phyloP scores from a whole-genome alignment of 306 rosid species.

The Vigna unguiculata region DNA sequence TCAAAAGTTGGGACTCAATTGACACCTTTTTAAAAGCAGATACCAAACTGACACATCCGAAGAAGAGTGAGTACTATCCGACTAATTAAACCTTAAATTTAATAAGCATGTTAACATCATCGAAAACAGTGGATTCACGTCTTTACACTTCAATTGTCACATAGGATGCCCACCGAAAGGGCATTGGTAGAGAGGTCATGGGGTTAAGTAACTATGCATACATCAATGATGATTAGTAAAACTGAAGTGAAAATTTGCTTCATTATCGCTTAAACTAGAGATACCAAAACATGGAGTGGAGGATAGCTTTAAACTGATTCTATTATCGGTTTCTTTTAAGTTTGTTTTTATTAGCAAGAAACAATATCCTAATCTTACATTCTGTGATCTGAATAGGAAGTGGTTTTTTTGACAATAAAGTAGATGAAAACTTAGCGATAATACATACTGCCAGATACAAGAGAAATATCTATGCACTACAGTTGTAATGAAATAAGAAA shows the following conservation, averaged over 20 bases:
- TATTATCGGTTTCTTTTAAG: neutral
- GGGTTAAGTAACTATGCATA: neutral
- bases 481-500: constrained; percentile 14
- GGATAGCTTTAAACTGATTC: constrained; percentile 11
- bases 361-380: neutral
- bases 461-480: constrained; percentile 7
- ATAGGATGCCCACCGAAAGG: constrained; percentile 12
- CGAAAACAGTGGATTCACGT: neutral
- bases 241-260: constrained; percentile 9
- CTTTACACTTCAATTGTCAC: constrained; percentile 13
- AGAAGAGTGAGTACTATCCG: too few relatives aligned
- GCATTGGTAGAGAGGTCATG: neutral
- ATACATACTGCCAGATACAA: constrained; percentile 15
- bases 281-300: constrained; percentile 9
- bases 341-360: constrained; percentile 4
- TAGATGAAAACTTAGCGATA: neutral
- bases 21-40: too few relatives aligned
- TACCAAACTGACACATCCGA: too few relatives aligned
- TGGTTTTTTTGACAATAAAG: constrained; percentile 13
- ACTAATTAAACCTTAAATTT: too few relatives aligned
- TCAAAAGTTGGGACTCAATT: too few relatives aligned
- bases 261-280: neutral
- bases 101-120: neutral
- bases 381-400: constrained; percentile 11
- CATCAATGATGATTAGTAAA: constrained; percentile 3